Base-by-base conservation (phyloP, 1,284 basidiomycete genomes). In the Singerocomus rubriflavus region DNA sequence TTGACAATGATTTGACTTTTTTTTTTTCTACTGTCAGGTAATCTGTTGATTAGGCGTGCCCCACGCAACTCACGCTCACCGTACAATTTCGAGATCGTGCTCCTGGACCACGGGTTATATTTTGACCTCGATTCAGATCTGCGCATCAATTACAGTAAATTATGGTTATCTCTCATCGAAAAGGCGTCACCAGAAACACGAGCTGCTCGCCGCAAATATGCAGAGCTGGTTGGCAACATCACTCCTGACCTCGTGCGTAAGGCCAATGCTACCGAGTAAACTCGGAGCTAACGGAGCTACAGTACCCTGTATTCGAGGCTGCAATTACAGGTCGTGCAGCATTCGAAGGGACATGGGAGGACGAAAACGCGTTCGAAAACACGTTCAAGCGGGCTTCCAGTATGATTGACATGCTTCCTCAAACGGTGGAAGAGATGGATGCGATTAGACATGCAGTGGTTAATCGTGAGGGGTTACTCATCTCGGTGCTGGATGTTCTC, bases 41-140 rank as follows among this genome's bases (percentile, higher is more conserved):
- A 98, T 66, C 75, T 99, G 21, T 77, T 99, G 27, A 96, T 99
- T 51, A 84, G 94, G 50, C 84, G 88, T 1, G 80, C 85, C 8
- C 77, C 81, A 2, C 57, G 65, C 10, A 59, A 56, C 3, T 90
- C 91, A 1, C 76, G 76, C 49, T 93, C 91, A 6, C 90, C 91
- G 0, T 91, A 90, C 72, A 96, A 96, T 68, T 98, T 98, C 63
- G 95, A 98, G 65, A 88, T 97, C 44, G 93, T 92, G 17, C 77
- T 97, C 1, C 73, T 98, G 48, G 94, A 98, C 63, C 94, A 97
- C 57, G 94, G 91, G 3, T 73, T 93, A 16, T 98, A 97, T 69
- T 97, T 98, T 60, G 93, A 96, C 65, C 74, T 98, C 3, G 85
- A 91, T 47, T 73, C 81, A 26, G 76, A 83, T 26, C 73, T 97